A percentile compares a stretch with the other conserved stretches of the same genome.
These are phyloP conservation scores for Myotisia sp. DNA, from an alignment of 2,329 filamentous ascomycete genomes.

Conservation along the genomic window DNA sequence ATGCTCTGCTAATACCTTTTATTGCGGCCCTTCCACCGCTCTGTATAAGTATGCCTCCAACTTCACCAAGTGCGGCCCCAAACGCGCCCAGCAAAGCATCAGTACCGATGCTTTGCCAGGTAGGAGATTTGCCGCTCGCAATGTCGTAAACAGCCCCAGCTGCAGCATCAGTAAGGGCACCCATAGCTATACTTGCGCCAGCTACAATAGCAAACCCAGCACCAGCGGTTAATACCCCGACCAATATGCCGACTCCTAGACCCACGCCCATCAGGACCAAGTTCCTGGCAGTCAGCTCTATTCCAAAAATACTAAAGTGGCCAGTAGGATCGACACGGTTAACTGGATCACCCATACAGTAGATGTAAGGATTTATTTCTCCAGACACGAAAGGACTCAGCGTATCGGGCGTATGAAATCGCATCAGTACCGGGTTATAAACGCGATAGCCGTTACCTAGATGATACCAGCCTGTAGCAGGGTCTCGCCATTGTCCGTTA, in stretches of 20 bases:
- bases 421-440: constrained; percentile 11
- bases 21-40: too few species aligned
- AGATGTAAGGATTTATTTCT: constrained; percentile 12
- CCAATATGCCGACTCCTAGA: not conserved
- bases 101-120: constrained; percentile 1
- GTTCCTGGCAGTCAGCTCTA: constrained; percentile 1
- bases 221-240: constrained; percentile 4
- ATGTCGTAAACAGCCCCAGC: constrained; percentile 2
- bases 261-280: constrained; percentile 1
- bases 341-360: constrained; percentile 13
- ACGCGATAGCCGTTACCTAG: constrained; percentile 6
- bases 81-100: too few species aligned
- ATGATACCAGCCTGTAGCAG: constrained; percentile 7
- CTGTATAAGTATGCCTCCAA: too few species aligned
- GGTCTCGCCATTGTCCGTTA: constrained; percentile 5
- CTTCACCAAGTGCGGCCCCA: too few species aligned
- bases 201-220: constrained; percentile 1
- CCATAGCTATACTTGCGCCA: constrained; percentile 2
- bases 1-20: too few species aligned
- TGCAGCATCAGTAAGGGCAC: constrained; percentile 4
- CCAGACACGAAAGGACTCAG: constrained; percentile 12
- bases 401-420: constrained; percentile 9
- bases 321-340: constrained; percentile 12
- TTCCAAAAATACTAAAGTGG: constrained; percentile 9
- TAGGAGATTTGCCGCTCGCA: constrained; percentile 3